Evolutionary conservation across 2,329 filamentous ascomycete species (phyloP).

Genomic region (Verticillium longisporum): DNA sequence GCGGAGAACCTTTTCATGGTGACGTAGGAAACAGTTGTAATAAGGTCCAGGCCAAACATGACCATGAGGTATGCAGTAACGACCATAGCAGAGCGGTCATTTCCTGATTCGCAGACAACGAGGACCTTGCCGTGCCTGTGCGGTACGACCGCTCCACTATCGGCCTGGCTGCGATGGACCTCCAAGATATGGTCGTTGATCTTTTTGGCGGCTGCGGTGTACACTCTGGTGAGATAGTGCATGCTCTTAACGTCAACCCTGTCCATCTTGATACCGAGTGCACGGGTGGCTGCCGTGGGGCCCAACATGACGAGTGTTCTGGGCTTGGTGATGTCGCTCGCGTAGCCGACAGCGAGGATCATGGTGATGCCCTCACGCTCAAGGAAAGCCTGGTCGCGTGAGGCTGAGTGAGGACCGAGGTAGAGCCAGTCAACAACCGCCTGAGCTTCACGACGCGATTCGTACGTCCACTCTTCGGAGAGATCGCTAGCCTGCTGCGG

Average conservation of each 20-base stretch:
- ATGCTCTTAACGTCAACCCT: slow-evolving; percentile 59
- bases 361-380: slow-evolving; percentile 65
- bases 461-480: slow-evolving; percentile 54
- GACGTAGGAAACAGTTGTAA: slow-evolving; percentile 62
- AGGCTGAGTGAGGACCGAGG: slow-evolving; percentile 66
- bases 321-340: slow-evolving; percentile 15
- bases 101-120: slow-evolving; percentile 86
- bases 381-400: slow-evolving; percentile 61
- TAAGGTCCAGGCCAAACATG: slow-evolving; percentile 57
- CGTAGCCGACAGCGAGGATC: slow-evolving; percentile 63
- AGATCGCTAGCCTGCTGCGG: slow-evolving; percentile 27
- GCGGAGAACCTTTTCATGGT: slow-evolving; percentile 70
- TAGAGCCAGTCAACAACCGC: slow-evolving; percentile 73
- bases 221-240: slow-evolving; percentile 56
- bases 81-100: slow-evolving; percentile 72
- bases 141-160: background rate
- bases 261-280: slow-evolving; percentile 53
- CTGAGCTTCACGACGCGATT: slow-evolving; percentile 68
- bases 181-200: slow-evolving; percentile 72
- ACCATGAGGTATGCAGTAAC: slow-evolving; percentile 80
- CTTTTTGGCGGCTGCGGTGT: slow-evolving; percentile 51
- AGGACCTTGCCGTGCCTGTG: slow-evolving; percentile 61
- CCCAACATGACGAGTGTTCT: background rate
- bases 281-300: slow-evolving; percentile 25
- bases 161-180: slow-evolving; percentile 24